Conservation (phyloP, 768 basidiomycete species). For the Boletus eberwhitei region DNA sequence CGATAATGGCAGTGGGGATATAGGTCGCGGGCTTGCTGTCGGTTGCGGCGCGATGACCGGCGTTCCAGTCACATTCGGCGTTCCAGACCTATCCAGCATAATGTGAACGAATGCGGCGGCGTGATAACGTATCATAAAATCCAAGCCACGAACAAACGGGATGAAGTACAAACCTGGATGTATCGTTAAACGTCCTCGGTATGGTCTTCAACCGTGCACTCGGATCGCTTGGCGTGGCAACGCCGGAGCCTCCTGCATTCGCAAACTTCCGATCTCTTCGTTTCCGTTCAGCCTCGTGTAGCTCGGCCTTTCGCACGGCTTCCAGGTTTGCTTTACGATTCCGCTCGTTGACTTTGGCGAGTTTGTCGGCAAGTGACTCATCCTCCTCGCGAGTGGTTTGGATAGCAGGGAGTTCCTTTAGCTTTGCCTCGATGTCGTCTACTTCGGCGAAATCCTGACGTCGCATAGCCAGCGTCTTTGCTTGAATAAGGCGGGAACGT, state of each 20-base stretch:
- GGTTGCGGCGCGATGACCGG: conserved; percentile 35
- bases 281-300: conserved; percentile 65
- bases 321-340: conserved; percentile 85
- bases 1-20: conserved; percentile 35
- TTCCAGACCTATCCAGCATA: conserved; percentile 31
- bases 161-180: conserved; percentile 54
- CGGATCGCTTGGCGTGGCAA: conserved; percentile 49
- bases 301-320: conserved; percentile 72
- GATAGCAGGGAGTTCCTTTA: conserved; percentile 48
- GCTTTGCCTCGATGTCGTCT: conserved; percentile 55
- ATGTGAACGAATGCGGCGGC: conserved; percentile 5
- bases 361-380: conserved; percentile 41
- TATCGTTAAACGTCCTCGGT: conserved; percentile 52
- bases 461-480: conserved; percentile 69
- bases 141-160: conserved; percentile 7
- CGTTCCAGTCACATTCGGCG: conserved; percentile 49
- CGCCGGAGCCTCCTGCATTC: conserved; percentile 36
- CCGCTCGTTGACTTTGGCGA: conserved; percentile 84
- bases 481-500: conserved; percentile 63
- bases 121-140: conserved; percentile 21
- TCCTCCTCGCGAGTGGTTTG: conserved; percentile 24
- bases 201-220: conserved; percentile 67
- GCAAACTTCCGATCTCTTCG: conserved; percentile 62
- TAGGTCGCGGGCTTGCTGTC: conserved; percentile 28
- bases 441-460: conserved; percentile 70